Conservation (phyloP, 73 alveolate species). For the Tetrahymena malaccensis region DNA sequence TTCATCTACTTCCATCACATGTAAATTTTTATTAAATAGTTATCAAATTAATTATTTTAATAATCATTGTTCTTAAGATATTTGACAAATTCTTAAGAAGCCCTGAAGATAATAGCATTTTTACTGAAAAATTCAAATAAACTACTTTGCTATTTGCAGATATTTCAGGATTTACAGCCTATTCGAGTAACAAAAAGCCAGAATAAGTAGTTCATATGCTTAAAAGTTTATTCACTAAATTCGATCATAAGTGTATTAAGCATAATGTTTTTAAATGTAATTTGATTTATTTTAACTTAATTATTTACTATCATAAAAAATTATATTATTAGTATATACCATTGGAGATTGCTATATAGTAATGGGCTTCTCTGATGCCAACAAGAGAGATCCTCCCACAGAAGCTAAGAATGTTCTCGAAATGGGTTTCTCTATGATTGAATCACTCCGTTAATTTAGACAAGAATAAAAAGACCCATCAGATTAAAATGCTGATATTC, state of each 20-base stretch:
- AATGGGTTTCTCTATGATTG: slow-evolving; percentile 9
- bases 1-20: not conserved
- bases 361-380: slow-evolving; percentile 33
- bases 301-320: not conserved
- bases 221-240: slow-evolving; percentile 75
- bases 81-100: not conserved
- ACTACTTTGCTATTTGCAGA: slow-evolving; percentile 92
- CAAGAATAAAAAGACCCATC: not conserved
- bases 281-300: not conserved
- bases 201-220: slow-evolving; percentile 86
- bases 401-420: slow-evolving; percentile 45
- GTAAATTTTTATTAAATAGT: not conserved
- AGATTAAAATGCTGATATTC: slow-evolving; percentile 1
- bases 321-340: not conserved
- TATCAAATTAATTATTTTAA: not conserved
- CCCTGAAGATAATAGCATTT: not conserved
- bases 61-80: not conserved
- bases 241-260: slow-evolving; percentile 86
- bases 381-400: slow-evolving; percentile 21
- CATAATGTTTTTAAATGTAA: slow-evolving; percentile 81
- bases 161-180: slow-evolving; percentile 76
- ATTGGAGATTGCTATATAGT: slow-evolving; percentile 51
- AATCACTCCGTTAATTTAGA: not conserved
- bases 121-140: slow-evolving; percentile 73
- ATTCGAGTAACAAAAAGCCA: slow-evolving; percentile 64